phyloP scores from a whole-genome alignment of 1,139 yeast genomes.

The Diutina mesorugosa region DNA sequence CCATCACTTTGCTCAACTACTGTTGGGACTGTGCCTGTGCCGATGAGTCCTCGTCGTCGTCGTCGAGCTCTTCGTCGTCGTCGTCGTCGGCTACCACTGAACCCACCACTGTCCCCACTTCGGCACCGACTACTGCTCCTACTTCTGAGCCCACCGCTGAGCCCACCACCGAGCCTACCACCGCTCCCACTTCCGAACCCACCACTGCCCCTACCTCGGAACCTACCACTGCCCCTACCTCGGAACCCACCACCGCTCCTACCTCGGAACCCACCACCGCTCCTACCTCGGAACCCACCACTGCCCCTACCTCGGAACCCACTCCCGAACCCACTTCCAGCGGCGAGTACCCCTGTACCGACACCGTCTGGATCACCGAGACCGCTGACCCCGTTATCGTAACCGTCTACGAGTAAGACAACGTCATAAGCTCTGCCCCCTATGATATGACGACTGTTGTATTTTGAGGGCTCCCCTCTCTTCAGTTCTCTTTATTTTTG shows the following conservation, averaged over 20 bases:
- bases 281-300: neutral
- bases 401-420: neutral
- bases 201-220: neutral
- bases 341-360: neutral
- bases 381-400: neutral
- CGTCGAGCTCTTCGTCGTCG: neutral
- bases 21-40: constrained; percentile 1
- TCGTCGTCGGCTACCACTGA: neutral
- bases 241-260: neutral
- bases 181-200: neutral
- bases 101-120: neutral
- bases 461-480: neutral
- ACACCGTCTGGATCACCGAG: neutral
- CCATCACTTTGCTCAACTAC: neutral
- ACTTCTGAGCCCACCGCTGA: neutral
- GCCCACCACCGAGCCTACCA: neutral
- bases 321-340: neutral
- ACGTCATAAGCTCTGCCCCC: neutral
- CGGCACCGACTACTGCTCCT: neutral
- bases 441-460: neutral
- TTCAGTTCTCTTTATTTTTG: neutral
- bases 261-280: neutral
- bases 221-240: neutral
- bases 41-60: neutral
- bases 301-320: neutral